These are phyloP conservation scores for Tardiomyces depauwii DNA, from an alignment of 1,139 yeast species.

Conservation along the genomic window DNA sequence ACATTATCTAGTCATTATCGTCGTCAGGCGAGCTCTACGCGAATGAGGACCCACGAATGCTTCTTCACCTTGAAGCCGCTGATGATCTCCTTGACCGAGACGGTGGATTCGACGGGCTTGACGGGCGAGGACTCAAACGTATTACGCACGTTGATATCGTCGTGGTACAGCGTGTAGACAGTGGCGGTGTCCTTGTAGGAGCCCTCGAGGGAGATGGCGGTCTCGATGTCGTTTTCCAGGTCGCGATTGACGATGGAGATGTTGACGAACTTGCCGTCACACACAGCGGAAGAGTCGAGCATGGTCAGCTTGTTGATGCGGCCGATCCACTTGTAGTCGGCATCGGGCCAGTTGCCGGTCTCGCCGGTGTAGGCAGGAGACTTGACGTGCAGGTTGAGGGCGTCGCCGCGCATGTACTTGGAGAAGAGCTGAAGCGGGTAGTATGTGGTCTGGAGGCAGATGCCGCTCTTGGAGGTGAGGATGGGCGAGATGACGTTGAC, in stretches of 20 bases:
- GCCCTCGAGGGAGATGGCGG: constrained; percentile 14
- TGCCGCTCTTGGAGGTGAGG: constrained; percentile 20
- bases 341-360: constrained; percentile 16
- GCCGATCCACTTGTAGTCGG: constrained; percentile 11
- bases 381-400: constrained; percentile 22
- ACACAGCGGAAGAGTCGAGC: constrained; percentile 19
- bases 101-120: too few relatives aligned
- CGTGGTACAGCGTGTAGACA: constrained; percentile 22
- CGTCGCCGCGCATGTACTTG: constrained; percentile 25
- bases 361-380: constrained; percentile 21
- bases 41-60: too few relatives aligned
- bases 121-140: constrained; percentile 9
- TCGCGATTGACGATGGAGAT: constrained; percentile 25
- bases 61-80: too few relatives aligned
- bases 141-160: constrained; percentile 20
- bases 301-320: constrained; percentile 13
- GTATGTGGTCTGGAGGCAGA: constrained; percentile 25
- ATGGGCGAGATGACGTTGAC: constrained; percentile 30
- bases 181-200: constrained; percentile 6
- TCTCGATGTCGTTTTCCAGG: constrained; percentile 16
- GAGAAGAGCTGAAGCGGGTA: constrained; percentile 22
- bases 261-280: constrained; percentile 12
- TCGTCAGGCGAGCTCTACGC: too few relatives aligned
- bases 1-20: too few relatives aligned
- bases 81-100: too few relatives aligned